Evolutionary conservation across 2,329 filamentous ascomycete species (phyloP), one percentile per base, ranked within the genome.

Genomic region (Onygena corvina): DNA sequence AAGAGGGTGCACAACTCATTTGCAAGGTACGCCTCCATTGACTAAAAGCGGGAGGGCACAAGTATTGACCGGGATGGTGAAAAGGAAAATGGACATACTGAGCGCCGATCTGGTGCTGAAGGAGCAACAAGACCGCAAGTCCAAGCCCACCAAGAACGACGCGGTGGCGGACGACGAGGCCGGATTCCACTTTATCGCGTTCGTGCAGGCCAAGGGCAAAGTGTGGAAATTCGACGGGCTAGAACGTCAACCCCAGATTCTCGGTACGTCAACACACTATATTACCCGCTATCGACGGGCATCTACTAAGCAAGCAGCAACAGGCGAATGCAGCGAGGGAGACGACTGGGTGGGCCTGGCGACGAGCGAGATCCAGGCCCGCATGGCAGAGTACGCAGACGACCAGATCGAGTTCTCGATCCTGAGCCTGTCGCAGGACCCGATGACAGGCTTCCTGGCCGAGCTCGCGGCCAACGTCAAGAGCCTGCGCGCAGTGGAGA

Each of bases 211-310:
- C 11, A 73, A 76, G n/a, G 81, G 78, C 2, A 71, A 78, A 50
- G 76, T 94, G 11, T 95, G 87, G 87, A 86, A 89, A 62, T 78
- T 96, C 3, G 90, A 96, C 64, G 90, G 90, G 3, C 71, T 95
- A 18, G 80, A 89, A 62, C 71, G 71, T 35, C 78, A 81, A 54
- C 90, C 87, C 2, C 75, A 79, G 29, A 76, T 73, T 50, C 70
- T 88, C 50, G 82, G 81, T 60, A 52, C 52, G 57, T 40, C 29
- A 14, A 14, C 29, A 21, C 23, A 29, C 11, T 11, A 29, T 11
- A 36, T 14, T n/a, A 36, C 4, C 16, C 6, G 33, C 4, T 18
- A 36, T n/a, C 4, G 33, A 18, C 5, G 20, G 3, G 4, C n/a
- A 35, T 18, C 25, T 35, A 23, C 30, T 23, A n/a, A 3, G 23